Base-by-base conservation (phyloP, 148 eudicot species). In the Oxyria digyna region DNA sequence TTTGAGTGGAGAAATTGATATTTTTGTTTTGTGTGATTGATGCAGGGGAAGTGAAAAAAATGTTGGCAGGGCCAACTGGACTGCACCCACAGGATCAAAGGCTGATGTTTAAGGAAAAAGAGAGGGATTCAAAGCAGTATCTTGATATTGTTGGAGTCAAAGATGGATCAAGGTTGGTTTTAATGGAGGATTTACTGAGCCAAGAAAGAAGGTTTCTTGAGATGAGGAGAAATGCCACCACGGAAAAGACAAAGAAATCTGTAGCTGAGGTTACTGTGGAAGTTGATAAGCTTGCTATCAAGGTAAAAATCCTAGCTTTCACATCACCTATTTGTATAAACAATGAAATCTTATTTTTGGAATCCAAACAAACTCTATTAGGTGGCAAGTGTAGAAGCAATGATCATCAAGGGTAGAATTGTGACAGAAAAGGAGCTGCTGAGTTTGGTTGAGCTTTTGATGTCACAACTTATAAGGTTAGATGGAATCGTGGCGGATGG, bases 401-500 rank as follows among this genome's bases (percentile, higher is more conserved):
- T 83, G 27, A 80, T 91, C 41, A 70, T 62, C 68, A 76, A 79
- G 67, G 97, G 97, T 14, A 88, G 78, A 45, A 80, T 79, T 78
- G 89, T 83, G 42, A 59, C 46, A 45, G 95, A 88, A 71, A 81
- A 76, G 67, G 80, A 72, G 50, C 13, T 91, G 65, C 67, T 79
- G 74, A 83, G 67, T 77, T 75, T 91, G 83, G 83, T 76, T 64
- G 97, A 91, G 72, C 67, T 80, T 42, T 74, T 91, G 64, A 91
- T 91, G 97, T 76, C 86, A 49, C 84, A 83, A 68, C 72, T 91
- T 68, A 85, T 91, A 6, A 85, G 83, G 71, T 75, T 91, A 76
- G 97, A 91, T 76, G 97, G 78, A 8, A 82, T 88, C 73, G 76
- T 77, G 3, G 91, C 85, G 21, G 89, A 91, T 71, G 95, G 95